These are phyloP conservation scores for Pyrenochaeta sp. DNA, from an alignment of 2,329 filamentous ascomycete species.

Conservation along the genomic window DNA sequence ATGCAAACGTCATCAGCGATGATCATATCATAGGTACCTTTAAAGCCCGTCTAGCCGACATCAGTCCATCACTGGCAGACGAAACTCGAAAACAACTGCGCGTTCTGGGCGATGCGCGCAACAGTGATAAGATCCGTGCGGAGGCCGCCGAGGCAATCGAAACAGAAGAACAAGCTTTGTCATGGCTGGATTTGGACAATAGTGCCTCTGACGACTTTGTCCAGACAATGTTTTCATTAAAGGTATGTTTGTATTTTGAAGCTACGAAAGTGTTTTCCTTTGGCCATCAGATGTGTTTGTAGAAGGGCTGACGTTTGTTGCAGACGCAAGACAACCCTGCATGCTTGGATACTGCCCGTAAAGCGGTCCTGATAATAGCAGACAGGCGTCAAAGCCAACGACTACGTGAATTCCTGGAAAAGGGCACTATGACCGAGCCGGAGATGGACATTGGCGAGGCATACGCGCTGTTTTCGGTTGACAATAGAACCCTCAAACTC, in stretches of 20 bases:
- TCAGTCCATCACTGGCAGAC: conserved; percentile 62
- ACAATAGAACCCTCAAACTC: conserved; percentile 60
- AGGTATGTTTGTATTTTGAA: conserved; percentile 53
- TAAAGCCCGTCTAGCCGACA: conserved; percentile 65
- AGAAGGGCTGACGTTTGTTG: conserved; percentile 12
- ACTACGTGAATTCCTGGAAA: conserved; percentile 62
- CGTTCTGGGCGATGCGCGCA: conserved; percentile 66
- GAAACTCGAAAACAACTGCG: conserved; percentile 65
- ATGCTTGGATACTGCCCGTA: conserved; percentile 60
- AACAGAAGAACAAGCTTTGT: conserved; percentile 70
- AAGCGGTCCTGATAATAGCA: conserved; percentile 68
- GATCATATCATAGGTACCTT: conserved; percentile 70
- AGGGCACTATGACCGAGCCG: conserved; percentile 58
- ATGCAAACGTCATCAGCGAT: conserved; percentile 58
- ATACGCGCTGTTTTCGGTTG: conserved; percentile 54
- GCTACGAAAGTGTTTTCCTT: not conserved
- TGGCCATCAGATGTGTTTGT: not conserved
- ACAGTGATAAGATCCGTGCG: conserved; percentile 66
- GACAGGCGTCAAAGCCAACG: conserved; percentile 64
- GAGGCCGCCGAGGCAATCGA: conserved; percentile 67
- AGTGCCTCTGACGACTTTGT: conserved; percentile 65
- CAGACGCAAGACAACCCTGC: conserved; percentile 62
- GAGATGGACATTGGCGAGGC: conserved; percentile 62
- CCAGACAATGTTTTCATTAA: conserved; percentile 64
- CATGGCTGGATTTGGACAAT: conserved; percentile 64